These are phyloP conservation scores for Dendrobium officinale DNA, from an alignment of 106 monocot genomes.

Conservation along the genomic window DNA sequence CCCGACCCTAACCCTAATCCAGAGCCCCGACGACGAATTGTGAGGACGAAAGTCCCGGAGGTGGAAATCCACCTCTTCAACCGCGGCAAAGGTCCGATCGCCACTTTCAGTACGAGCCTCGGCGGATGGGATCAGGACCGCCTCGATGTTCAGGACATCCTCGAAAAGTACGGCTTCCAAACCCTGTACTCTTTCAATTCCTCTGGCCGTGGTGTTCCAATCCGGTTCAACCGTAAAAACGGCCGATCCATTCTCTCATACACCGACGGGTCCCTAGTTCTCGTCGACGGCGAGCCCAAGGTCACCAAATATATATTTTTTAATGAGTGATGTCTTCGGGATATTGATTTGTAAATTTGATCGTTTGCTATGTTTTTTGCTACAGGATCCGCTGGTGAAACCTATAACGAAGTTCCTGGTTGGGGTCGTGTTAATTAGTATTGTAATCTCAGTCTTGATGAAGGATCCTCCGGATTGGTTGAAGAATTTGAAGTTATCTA, in stretches of 20 bases:
- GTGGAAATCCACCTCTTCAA: conserved; percentile 66
- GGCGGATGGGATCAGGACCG: conserved; percentile 84
- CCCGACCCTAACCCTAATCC: conserved; percentile 21
- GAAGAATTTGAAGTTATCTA: conserved; percentile 21
- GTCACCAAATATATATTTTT: conserved; percentile 18
- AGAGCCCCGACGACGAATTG: conserved; percentile 19
- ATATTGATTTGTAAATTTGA: neutral
- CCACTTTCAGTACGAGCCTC: conserved; percentile 52
- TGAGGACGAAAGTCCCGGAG: conserved; percentile 46
- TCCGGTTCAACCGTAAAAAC: conserved; percentile 64
- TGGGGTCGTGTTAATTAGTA: conserved; percentile 37
- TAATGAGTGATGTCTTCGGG: neutral
- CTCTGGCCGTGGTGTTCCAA: conserved; percentile 44
- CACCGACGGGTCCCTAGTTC: conserved; percentile 55
- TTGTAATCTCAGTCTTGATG: conserved; percentile 45
- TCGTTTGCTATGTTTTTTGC: neutral
- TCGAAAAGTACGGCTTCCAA: conserved; percentile 64
- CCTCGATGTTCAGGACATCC: conserved; percentile 85
- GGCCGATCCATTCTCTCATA: conserved; percentile 85
- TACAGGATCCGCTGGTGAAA: conserved; percentile 76
- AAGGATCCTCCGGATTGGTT: conserved; percentile 77
- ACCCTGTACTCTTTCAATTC: conserved; percentile 63
- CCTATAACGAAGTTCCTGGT: conserved; percentile 76
- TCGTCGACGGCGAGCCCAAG: conserved; percentile 88
- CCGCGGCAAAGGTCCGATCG: conserved; percentile 50